Evolutionary conservation across 495 filamentous ascomycete species (phyloP).

Genomic region (Penicillium riverlandense): DNA sequence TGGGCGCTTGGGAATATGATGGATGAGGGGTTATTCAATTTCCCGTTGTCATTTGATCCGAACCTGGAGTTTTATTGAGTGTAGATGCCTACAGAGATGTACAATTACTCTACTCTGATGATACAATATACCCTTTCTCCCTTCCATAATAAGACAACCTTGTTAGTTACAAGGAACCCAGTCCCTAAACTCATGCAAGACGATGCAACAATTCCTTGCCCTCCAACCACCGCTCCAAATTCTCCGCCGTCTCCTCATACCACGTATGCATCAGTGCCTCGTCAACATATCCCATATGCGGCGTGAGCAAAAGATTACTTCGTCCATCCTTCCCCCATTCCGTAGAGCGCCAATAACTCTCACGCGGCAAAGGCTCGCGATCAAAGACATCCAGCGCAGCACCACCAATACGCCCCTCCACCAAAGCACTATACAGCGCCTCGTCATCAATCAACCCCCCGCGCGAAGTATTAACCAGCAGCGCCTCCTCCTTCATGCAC

Average conservation of each 20-base stretch:
- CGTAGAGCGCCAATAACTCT: slow-evolving; percentile 52
- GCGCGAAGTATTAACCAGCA: slow-evolving; percentile 60
- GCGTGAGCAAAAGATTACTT: slow-evolving; percentile 53
- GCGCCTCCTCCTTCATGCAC: slow-evolving; percentile 50
- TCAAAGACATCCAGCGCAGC: slow-evolving; percentile 63
- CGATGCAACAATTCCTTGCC: slow-evolving; percentile 37
- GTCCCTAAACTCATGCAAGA: not conserved
- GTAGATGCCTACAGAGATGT: too few relatives aligned
- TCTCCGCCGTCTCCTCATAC: slow-evolving; percentile 57
- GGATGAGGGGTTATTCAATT: slow-evolving; percentile 29
- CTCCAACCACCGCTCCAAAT: slow-evolving; percentile 48
- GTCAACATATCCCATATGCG: slow-evolving; percentile 67
- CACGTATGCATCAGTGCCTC: slow-evolving; percentile 44
- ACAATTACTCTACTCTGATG: too few relatives aligned
- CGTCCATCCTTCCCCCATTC: slow-evolving; percentile 49
- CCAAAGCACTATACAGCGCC: slow-evolving; percentile 47
- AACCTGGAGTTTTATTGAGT: slow-evolving; percentile 9
- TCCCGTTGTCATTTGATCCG: slow-evolving; percentile 24
- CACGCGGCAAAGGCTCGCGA: slow-evolving; percentile 51
- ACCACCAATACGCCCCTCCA: slow-evolving; percentile 50
- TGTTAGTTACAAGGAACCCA: not conserved
- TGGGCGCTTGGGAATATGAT: slow-evolving; percentile 29
- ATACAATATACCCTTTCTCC: too few relatives aligned
- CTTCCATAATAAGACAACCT: too few relatives aligned
- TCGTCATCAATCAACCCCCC: slow-evolving; percentile 57